A percentile compares a stretch with the other conserved stretches of the same genome.
phyloP scores from a whole-genome alignment of 208 protist genomes.

The Hexamita inflata region DNA sequence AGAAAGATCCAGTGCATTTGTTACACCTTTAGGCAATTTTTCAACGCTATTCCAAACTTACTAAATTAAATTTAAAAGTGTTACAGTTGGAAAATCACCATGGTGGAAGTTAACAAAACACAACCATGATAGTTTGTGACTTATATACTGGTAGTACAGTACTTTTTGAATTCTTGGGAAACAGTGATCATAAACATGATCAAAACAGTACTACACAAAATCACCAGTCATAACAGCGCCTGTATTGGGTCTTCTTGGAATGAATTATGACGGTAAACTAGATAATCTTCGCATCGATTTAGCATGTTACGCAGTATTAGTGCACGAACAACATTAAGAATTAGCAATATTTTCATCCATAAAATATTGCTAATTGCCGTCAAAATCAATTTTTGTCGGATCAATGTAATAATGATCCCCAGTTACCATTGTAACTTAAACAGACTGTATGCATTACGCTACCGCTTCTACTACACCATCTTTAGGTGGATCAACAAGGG shows the following conservation, averaged over 20 bases:
- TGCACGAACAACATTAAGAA: too few species aligned
- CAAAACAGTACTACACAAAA: neutral
- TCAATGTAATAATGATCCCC: conserved; percentile 64
- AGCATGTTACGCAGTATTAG: too few species aligned
- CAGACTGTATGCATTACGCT: conserved; percentile 56
- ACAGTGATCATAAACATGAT: conserved; percentile 5
- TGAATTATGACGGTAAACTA: neutral
- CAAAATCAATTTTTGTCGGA: conserved; percentile 34
- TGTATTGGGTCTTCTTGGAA: neutral
- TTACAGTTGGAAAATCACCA: too few species aligned
- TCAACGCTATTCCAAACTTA: too few species aligned
- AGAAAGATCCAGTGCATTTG: too few species aligned
- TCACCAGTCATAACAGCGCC: conserved; percentile 28
- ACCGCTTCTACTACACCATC: conserved; percentile 55
- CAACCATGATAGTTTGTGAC: too few species aligned
- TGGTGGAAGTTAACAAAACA: too few species aligned
- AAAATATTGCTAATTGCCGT: neutral
- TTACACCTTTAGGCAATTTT: too few species aligned
- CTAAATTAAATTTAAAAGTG: too few species aligned
- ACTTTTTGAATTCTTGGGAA: too few species aligned
- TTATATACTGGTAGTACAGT: too few species aligned
- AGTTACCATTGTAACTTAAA: conserved; percentile 75
- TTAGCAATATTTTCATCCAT: neutral
- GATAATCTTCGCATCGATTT: too few species aligned
- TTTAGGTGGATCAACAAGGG: conserved; percentile 67